Evolutionary conservation across 2,329 filamentous ascomycete genomes (phyloP), one percentile per base, ranked within the genome.

Genomic region (Colletotrichum cuscutae): DNA sequence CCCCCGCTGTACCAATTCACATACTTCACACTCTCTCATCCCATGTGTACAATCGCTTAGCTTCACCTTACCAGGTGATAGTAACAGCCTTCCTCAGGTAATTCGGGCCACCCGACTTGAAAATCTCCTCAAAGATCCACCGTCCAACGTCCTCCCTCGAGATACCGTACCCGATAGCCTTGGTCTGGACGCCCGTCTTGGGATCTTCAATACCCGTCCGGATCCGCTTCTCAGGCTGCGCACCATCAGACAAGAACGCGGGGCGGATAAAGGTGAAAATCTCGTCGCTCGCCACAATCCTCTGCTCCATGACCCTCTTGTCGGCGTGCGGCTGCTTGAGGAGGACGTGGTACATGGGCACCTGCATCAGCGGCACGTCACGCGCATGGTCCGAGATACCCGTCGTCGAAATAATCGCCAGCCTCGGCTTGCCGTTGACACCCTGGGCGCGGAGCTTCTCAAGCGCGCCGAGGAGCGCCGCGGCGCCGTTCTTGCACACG

Each of bases 231-330:
- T 77, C 65, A 1, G 76, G 76, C 74, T 61, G 57, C 65, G 76
- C 72, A 11, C 81, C 77, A 32, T 82, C 77, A 4, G 76, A 74
- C 56, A 86, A 73, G 35, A 86, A 58, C 60, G 82, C 84, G 2
- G 81, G 81, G 0, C 85, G 77, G 5, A 85, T 78, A 19, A 85
- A 62, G n/a, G 80, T 80, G 65, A 79, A 85, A n/a, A 75, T 71
- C 72, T 84, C 82, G 5, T 73, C 78, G 58, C 77, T 78, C 2
- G 46, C 76, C 0, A 52, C 61, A 6, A 85, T 57, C 5, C 19
- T 53, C 32, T 76, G 60, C 78, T 89, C 87, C 85, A 88, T 87
- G 28, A 77, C 79, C 61, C 77, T 78, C 80, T 89, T 89, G 74
- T 89, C 88, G 11, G 66, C 77, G 75, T 87, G 87, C 12, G 87